These are phyloP conservation scores for Penicillium odoratum DNA, from an alignment of 495 filamentous ascomycete species.

Conservation along the genomic window DNA sequence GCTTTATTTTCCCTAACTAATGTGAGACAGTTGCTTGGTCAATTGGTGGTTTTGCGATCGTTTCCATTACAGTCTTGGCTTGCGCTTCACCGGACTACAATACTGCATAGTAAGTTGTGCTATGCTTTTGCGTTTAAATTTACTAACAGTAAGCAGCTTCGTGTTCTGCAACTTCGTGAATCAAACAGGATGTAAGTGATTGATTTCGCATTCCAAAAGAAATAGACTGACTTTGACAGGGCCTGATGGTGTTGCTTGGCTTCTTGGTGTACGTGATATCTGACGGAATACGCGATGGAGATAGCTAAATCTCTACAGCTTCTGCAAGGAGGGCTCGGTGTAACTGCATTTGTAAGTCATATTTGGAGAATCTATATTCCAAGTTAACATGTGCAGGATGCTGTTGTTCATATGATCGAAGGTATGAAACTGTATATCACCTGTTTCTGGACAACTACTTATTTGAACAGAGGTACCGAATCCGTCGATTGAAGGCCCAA, in stretches of 20 bases:
- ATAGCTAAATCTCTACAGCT: constrained; percentile 27
- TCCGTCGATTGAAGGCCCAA: constrained; percentile 60
- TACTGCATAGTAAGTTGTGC: constrained; percentile 48
- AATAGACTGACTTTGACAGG: constrained; percentile 29
- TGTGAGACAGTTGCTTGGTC: constrained; percentile 56
- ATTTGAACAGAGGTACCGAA: constrained; percentile 59
- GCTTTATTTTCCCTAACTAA: constrained; percentile 11
- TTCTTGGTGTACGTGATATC: constrained; percentile 45
- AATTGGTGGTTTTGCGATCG: constrained; percentile 61
- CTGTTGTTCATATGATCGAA: constrained; percentile 49
- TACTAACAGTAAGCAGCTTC: constrained; percentile 45
- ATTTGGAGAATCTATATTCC: not conserved
- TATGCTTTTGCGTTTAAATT: constrained; percentile 14
- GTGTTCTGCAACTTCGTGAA: constrained; percentile 60
- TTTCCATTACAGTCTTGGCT: constrained; percentile 63
- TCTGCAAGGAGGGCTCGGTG: constrained; percentile 56
- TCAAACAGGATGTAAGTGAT: constrained; percentile 48
- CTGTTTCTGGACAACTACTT: not conserved
- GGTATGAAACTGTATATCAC: constrained; percentile 14
- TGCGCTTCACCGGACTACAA: constrained; percentile 61
- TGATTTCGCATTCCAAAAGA: not conserved
- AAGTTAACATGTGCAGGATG: constrained; percentile 35
- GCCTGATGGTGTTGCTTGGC: constrained; percentile 61
- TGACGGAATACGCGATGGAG: not conserved
- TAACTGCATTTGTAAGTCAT: constrained; percentile 54